Evolutionary conservation across 139 green algal species (phyloP).

Genomic region (Yamagishiella unicocca): DNA sequence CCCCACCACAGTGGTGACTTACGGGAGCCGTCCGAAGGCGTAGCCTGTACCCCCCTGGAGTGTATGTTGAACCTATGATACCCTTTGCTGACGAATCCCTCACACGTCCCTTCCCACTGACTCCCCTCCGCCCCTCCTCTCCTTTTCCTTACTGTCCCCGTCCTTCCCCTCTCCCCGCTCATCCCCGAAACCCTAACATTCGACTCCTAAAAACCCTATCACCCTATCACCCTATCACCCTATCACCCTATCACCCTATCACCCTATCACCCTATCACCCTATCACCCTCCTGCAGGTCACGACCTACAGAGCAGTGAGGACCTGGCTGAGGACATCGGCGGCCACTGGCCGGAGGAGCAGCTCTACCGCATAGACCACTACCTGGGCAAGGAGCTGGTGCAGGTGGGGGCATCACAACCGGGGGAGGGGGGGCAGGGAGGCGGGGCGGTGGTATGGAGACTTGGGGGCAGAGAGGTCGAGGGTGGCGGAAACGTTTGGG

Average conservation of each 20-base stretch:
- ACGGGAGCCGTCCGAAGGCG: too few species aligned
- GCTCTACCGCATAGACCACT: constrained; percentile 99
- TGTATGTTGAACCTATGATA: too few species aligned
- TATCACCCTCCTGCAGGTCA: constrained; percentile 47
- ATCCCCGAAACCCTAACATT: too few species aligned
- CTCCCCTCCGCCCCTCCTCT: not conserved
- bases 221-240: not conserved
- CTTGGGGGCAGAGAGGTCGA: not conserved
- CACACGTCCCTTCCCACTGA: not conserved
- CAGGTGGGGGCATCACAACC: too few species aligned
- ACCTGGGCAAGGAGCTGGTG: constrained; percentile 97
- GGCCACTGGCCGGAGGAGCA: constrained; percentile 89
- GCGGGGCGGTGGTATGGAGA: not conserved
- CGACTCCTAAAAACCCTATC: too few species aligned
- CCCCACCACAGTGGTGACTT: too few species aligned
- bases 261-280: not conserved
- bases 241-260: not conserved
- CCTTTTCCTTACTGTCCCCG: not conserved
- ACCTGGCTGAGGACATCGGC: constrained; percentile 81
- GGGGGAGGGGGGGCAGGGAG: not conserved
- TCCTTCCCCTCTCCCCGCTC: not conserved
- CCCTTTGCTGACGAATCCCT: not conserved
- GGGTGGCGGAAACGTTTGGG: not conserved
- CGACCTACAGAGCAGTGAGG: constrained; percentile 88
- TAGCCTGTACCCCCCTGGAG: too few species aligned